Evolutionary conservation across 225 moss, liverwort and hornwort genomes (phyloP), one percentile per base, ranked within the genome.

Genomic region (Bryum argenteum): DNA sequence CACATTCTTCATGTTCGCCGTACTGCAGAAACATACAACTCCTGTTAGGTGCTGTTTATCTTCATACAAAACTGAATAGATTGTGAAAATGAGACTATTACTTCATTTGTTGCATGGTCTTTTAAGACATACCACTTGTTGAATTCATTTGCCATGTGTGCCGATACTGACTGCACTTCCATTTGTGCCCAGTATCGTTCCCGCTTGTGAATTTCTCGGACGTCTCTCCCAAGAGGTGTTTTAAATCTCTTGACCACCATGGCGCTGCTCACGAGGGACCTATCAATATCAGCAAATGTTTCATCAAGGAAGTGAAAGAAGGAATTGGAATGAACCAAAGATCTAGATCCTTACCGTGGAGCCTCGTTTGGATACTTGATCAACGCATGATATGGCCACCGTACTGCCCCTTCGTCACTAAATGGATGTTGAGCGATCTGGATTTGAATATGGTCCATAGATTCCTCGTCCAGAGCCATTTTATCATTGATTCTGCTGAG

Each of bases 201-300:
- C 73, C 87, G 82, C 28, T 87, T 90, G 78, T 91, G 96, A 15
- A 91, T 76, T 71, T 89, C 82, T 56, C 89, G 79, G 13, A 86
- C 73, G 61, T 84, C 86, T 69, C 89, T 85, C 57, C 90, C 89
- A 33, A 89, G 87, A 8, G 93, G 90, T 28, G 91, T 91, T 81
- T 93, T 96, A 81, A 93, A 93, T 75, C 93, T 84, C 82, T 96
- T 93, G 13, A 93, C 88, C 18, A 96, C 93, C 93, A 90, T 90
- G 39, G 77, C 22, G 58, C 83, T 86, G 75, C 58, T 21, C 22
- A 71, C 38, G 68, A 56, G 8, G 48, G 4, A 54, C 20, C 33
- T 33, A 33, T 33, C 33, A 33, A 33, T 33, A 33, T 33, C 33
- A 33, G 33, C 33, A 33, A 33, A 4, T 33, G 33, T 33, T 33